These are phyloP conservation scores for Apiotrichum sp. DNA, from an alignment of 1,284 basidiomycete species.

Conservation along the genomic window DNA sequence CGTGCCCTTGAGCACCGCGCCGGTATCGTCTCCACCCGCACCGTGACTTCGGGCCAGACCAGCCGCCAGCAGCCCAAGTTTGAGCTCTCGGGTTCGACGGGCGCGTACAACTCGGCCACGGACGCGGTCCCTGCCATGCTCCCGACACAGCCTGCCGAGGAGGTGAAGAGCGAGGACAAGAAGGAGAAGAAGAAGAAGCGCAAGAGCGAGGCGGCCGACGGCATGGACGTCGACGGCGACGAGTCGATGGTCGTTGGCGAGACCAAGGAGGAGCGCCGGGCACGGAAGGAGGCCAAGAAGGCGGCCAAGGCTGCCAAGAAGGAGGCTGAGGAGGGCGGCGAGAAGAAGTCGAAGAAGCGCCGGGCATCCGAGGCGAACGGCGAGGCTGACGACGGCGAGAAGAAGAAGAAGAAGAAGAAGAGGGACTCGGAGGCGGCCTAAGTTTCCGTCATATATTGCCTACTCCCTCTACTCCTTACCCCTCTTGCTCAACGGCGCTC, in stretches of 20 bases:
- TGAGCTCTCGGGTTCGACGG: conserved; percentile 64
- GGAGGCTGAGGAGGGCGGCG: conserved; percentile 8
- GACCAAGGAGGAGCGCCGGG: conserved; percentile 52
- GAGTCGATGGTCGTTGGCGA: conserved; percentile 49
- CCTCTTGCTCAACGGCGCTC: not conserved
- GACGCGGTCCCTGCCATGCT: conserved; percentile 62
- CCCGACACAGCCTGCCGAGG: conserved; percentile 70
- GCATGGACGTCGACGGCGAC: conserved; percentile 45
- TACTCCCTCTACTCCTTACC: not conserved
- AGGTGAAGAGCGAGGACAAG: conserved; percentile 53
- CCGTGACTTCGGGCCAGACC: conserved; percentile 54
- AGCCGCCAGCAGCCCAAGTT: conserved; percentile 63
- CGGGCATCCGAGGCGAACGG: conserved; percentile 44
- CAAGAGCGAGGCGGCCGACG: conserved; percentile 55
- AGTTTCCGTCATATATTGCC: not conserved
- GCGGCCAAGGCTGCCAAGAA: conserved; percentile 19
- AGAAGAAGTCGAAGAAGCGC: conserved; percentile 50
- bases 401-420: conserved; percentile 65
- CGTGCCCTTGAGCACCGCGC: conserved; percentile 78
- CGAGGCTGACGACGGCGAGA: conserved; percentile 49
- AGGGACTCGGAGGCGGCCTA: conserved; percentile 41
- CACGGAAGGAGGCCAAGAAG: conserved; percentile 57
- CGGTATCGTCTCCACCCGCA: conserved; percentile 61
- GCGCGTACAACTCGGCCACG: conserved; percentile 69
- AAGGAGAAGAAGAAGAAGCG: conserved; percentile 61